Percentiles rank a stretch among this genome's conserved stretches.
Conservation (phyloP, 1,139 yeast genomes). For the Saccharomycopsis hybrid region DNA sequence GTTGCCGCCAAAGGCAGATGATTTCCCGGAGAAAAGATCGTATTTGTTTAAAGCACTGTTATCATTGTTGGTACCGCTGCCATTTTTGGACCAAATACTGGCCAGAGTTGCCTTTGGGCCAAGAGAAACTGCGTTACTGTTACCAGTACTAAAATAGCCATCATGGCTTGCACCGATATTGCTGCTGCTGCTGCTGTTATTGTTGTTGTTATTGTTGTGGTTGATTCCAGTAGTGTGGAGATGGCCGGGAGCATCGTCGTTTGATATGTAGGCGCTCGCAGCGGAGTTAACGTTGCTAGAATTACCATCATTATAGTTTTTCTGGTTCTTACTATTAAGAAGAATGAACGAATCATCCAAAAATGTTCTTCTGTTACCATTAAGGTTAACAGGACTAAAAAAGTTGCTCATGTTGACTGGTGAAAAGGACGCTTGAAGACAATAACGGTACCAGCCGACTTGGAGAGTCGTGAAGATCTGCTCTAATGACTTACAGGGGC, state of each 20-base stretch:
- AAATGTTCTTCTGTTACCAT: slow-evolving; percentile 5
- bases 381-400: slow-evolving; percentile 1
- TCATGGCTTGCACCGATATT: background rate
- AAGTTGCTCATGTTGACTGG: slow-evolving; percentile 2
- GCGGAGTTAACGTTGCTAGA: background rate
- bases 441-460: background rate
- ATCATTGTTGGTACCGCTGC: background rate
- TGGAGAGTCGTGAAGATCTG: background rate
- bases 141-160: too few species aligned
- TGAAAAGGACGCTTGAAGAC: background rate
- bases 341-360: slow-evolving; percentile 12
- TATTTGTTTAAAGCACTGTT: background rate
- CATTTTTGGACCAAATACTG: background rate
- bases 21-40: background rate
- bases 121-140: too few species aligned
- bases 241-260: too few species aligned
- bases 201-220: background rate
- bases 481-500: too few species aligned
- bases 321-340: slow-evolving; percentile 1
- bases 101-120: too few species aligned
- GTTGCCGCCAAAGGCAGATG: background rate
- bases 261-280: too few species aligned
- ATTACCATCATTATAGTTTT: background rate
- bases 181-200: background rate
- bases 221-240: too few species aligned